Conservation (phyloP, 345 rosid genomes). For the Eucalyptus grandis region DNA sequence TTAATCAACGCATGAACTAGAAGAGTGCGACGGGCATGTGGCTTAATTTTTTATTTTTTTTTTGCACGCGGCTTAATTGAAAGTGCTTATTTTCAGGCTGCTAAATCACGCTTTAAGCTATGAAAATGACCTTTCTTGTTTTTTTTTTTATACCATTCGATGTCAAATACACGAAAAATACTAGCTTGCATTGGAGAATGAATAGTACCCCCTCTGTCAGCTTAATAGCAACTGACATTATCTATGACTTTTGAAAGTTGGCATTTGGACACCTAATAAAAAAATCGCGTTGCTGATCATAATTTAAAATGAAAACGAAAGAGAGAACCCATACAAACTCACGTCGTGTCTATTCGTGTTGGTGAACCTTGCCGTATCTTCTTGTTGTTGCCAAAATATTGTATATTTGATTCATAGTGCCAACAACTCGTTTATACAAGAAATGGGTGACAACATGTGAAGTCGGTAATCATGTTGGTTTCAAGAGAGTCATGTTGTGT, state of each 20-base stretch:
- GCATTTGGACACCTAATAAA: background rate
- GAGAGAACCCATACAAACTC: background rate
- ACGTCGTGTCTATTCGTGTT: rapidly evolving
- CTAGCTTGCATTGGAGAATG: background rate
- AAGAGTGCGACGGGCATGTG: background rate
- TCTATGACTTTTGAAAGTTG: background rate
- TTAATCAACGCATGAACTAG: background rate
- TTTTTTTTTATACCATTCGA: rapidly evolving
- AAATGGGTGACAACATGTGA: background rate
- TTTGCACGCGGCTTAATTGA: background rate
- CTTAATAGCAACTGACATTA: background rate
- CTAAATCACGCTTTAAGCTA: background rate
- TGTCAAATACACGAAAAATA: background rate
- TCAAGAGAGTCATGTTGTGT: rapidly evolving
- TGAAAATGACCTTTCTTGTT: background rate
- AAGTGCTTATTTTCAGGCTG: background rate
- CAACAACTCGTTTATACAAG: background rate
- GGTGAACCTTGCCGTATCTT: background rate
- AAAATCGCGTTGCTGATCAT: background rate
- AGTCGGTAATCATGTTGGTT: rapidly evolving
- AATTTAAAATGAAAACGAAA: background rate
- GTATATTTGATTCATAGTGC: background rate
- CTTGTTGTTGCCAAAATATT: background rate
- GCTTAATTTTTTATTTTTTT: background rate
- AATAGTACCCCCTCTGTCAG: background rate